Evolutionary conservation across 2,329 filamentous ascomycete species (phyloP).

Genomic region (Trichoderma pleuroti): DNA sequence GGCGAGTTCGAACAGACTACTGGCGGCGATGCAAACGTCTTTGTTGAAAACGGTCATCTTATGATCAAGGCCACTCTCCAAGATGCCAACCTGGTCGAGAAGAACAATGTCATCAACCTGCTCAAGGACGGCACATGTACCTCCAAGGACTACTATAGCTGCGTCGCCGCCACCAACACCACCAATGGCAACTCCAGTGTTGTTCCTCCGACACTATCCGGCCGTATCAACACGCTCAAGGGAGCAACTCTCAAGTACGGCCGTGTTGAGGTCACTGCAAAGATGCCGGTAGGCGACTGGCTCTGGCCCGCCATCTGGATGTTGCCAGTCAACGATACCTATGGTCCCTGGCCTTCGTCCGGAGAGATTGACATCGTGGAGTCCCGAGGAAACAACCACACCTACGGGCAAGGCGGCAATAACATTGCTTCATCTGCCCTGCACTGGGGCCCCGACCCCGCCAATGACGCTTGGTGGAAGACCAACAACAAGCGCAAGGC

Average conservation of each 20-base stretch:
- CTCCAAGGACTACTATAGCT: slow-evolving; percentile 52
- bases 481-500: slow-evolving; percentile 75
- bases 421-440: slow-evolving; percentile 75
- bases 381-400: slow-evolving; percentile 77
- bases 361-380: slow-evolving; percentile 84
- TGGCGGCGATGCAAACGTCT: slow-evolving; percentile 68
- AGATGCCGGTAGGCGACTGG: slow-evolving; percentile 76
- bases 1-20: slow-evolving; percentile 81
- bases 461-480: slow-evolving; percentile 76
- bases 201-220: slow-evolving; percentile 73
- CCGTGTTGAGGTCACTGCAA: slow-evolving; percentile 74
- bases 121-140: slow-evolving; percentile 65
- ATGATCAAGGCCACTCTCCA: slow-evolving; percentile 76
- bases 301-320: slow-evolving; percentile 93
- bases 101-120: slow-evolving; percentile 66
- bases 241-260: slow-evolving; percentile 74
- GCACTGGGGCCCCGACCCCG: slow-evolving; percentile 73
- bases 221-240: slow-evolving; percentile 70
- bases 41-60: slow-evolving; percentile 64
- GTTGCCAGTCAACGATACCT: slow-evolving; percentile 68
- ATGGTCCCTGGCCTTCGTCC: slow-evolving; percentile 73
- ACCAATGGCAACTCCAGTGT: slow-evolving; percentile 68
- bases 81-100: slow-evolving; percentile 61
- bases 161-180: slow-evolving; percentile 69
- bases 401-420: slow-evolving; percentile 72